Conservation (phyloP, 495 filamentous ascomycete species). For the Trichocladium uniseriatum region DNA sequence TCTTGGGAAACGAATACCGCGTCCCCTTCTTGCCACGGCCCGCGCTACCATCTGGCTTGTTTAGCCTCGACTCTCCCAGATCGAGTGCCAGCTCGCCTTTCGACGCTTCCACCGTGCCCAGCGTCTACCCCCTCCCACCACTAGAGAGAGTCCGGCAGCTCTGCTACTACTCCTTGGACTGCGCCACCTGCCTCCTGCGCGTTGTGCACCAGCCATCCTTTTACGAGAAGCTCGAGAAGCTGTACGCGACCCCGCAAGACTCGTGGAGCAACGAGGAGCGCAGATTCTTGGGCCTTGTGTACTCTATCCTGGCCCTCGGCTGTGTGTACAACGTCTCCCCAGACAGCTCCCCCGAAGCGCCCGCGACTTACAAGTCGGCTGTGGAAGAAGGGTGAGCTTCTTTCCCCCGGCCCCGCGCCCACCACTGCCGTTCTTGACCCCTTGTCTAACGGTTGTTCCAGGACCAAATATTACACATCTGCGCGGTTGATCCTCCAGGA, state of each 20-base stretch:
- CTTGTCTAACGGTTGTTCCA: slow-evolving; percentile 27
- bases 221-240: slow-evolving; percentile 61
- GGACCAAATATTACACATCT: slow-evolving; percentile 75
- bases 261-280: slow-evolving; percentile 66
- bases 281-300: slow-evolving; percentile 73
- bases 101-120: slow-evolving; percentile 50
- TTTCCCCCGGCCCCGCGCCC: too few relatives aligned
- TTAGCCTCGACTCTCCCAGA: slow-evolving; percentile 60
- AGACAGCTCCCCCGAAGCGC: slow-evolving; percentile 17
- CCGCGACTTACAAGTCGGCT: slow-evolving; percentile 51
- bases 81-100: slow-evolving; percentile 46
- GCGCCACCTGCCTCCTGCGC: slow-evolving; percentile 73
- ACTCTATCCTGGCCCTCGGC: slow-evolving; percentile 75
- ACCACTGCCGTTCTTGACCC: neutral
- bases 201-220: slow-evolving; percentile 88
- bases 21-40: slow-evolving; percentile 41
- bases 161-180: slow-evolving; percentile 69
- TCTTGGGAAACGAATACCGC: slow-evolving; percentile 49
- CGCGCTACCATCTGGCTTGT: slow-evolving; percentile 27
- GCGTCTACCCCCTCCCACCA: slow-evolving; percentile 60
- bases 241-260: slow-evolving; percentile 66
- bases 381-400: slow-evolving; percentile 67
- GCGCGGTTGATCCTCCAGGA: slow-evolving; percentile 69
- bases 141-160: slow-evolving; percentile 57
- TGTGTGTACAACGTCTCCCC: slow-evolving; percentile 65